Base-by-base conservation (phyloP, 352 stramenopile species). In the Phytopythium kandeliae region DNA sequence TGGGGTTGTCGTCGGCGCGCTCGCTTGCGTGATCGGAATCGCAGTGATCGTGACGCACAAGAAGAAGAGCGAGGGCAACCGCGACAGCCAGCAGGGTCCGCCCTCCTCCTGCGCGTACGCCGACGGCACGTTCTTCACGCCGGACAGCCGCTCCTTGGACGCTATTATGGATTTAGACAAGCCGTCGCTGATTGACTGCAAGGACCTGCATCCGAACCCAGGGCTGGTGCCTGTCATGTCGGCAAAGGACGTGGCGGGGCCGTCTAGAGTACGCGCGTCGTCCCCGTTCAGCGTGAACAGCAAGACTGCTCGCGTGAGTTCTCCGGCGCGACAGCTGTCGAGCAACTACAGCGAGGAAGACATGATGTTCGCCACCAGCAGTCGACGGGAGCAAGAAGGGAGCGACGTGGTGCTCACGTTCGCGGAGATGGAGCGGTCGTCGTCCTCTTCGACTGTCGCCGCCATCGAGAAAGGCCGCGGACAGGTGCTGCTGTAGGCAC, bases 21-120 rank as follows among this genome's bases (percentile, higher is more conserved):
- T 83, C 5, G 72, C 57, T 17, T 71, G 66, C 48, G 64, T 72
- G 5, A 69, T 65, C 16, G 64, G 57, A 1, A 25, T 83, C 34
- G 58, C 76, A 17, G 58, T 67, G 19, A 62, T 63, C 13, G 64
- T 83, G 24, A 66, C 66, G 35, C 72, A 74, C 64, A 80, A 83
- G 60, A 70, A 55, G 37, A 71, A 58, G 19, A 49, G 48, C 31
- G 21, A 34, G 0, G 51, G 28, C 21, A 42, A 36, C 21, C 35
- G 36, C 9, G 51, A 44, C 22, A 41, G 56, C n/a, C 30, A 44
- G 21, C 47, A 42, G 15, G 41, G 45, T 21, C 38, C 24, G 6
- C 57, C 40, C n/a, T 58, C 51, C 13, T 63, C 61, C 37, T 71
- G 62, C 38, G 62, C 64, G 21, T 74, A 69, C 49, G 49, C 55